Evolutionary conservation across 176 grass and related monocot species (phyloP).

Genomic region (Carex kokanica): DNA sequence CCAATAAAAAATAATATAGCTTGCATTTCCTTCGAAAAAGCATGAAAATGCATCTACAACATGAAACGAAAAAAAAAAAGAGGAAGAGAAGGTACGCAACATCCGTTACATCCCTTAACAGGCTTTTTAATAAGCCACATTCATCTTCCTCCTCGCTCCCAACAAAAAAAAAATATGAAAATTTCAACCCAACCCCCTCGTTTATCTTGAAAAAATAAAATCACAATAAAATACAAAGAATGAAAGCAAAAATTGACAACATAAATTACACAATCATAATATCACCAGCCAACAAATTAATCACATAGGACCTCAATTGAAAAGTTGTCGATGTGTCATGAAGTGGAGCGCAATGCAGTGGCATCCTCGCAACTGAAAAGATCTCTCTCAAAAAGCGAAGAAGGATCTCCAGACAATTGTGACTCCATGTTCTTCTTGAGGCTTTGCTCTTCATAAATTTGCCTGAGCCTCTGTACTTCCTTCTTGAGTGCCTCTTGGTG

Average conservation of each 20-base stretch:
- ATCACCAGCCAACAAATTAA: background rate
- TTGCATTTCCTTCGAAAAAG: background rate
- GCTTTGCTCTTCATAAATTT: conserved; percentile 68
- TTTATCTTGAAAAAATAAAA: background rate
- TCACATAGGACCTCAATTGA: background rate
- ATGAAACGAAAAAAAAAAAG: background rate
- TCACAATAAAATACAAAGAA: conserved; percentile 1
- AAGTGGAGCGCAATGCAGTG: background rate
- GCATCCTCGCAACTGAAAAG: conserved; percentile 13
- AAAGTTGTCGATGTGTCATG: background rate
- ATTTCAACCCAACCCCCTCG: background rate
- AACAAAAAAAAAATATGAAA: background rate
- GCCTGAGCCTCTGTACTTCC: conserved; percentile 65
- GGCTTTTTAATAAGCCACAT: background rate
- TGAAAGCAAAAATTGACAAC: background rate
- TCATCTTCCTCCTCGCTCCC: background rate
- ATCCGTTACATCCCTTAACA: background rate
- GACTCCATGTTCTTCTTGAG: background rate
- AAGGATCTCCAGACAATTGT: background rate
- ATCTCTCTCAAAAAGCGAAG: background rate
- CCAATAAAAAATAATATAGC: background rate
- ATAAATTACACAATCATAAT: conserved; percentile 6
- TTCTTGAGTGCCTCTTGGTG: conserved; percentile 84
- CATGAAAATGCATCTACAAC: conserved; percentile 5
- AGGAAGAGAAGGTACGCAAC: background rate